These are phyloP conservation scores for Sporothrix inflata DNA, from an alignment of 2,329 filamentous ascomycete genomes.

Conservation along the genomic window DNA sequence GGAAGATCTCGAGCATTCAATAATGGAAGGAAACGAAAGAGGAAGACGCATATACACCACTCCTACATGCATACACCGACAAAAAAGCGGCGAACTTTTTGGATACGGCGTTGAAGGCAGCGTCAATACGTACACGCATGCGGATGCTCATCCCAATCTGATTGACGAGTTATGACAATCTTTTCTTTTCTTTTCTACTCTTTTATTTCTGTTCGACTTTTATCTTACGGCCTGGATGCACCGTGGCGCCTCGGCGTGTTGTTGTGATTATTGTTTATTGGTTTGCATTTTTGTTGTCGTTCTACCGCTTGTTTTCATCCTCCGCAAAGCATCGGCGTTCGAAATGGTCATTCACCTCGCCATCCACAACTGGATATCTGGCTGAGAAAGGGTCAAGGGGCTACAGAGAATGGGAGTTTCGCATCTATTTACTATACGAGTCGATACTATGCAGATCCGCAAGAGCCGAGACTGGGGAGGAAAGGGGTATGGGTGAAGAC, in stretches of 20 bases:
- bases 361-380: not conserved
- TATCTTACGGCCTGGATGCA: not conserved
- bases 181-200: conserved; percentile 12
- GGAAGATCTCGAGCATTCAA: conserved; percentile 56
- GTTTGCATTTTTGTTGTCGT: not conserved
- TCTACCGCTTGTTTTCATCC: not conserved
- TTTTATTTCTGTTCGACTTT: conserved; percentile 1
- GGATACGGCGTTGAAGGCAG: not conserved
- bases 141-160: conserved; percentile 8
- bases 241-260: conserved; percentile 15
- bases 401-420: not conserved
- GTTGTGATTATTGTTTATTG: not conserved
- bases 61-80: not conserved
- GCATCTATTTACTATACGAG: conserved; percentile 19
- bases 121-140: not conserved
- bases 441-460: not conserved
- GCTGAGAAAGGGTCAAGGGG: not conserved
- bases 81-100: conserved; percentile 7
- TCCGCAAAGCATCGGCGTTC: conserved; percentile 16
- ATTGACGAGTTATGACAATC: conserved; percentile 26
- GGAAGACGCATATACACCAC: conserved; percentile 3
- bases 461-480: not conserved
- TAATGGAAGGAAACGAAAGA: not conserved
- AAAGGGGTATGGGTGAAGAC: not conserved
- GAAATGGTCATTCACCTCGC: not conserved